A percentile compares a stretch with the other conserved stretches of the same genome.
Conservation (phyloP, 1,139 yeast genomes). For the Candida labiduridarum region DNA sequence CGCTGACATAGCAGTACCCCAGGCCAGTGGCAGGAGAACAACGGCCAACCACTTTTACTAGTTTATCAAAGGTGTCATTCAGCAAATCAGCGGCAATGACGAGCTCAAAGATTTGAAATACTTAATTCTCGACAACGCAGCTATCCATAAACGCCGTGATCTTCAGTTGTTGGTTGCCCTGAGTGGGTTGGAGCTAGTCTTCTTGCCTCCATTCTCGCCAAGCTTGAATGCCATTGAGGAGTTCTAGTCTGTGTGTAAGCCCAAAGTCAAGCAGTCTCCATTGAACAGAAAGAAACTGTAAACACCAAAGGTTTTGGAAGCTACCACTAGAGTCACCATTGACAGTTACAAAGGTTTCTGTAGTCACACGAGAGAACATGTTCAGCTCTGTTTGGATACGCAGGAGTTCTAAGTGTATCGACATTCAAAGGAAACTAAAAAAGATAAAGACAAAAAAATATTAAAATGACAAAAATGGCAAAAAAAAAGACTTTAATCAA, state of each 20-base stretch:
- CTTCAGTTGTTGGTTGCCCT: slow-evolving; percentile 6
- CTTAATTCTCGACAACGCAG: no score
- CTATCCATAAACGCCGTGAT: no score
- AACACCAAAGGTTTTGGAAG: slow-evolving; percentile 4
- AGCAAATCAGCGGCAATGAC: not conserved
- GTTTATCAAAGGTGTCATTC: slow-evolving; percentile 4
- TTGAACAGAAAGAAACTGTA: slow-evolving; percentile 4
- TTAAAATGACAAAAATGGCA: not conserved
- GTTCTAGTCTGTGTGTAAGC: slow-evolving; percentile 9
- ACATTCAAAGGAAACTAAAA: not conserved
- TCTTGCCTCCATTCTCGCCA: slow-evolving; percentile 9
- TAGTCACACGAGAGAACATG: slow-evolving; percentile 1
- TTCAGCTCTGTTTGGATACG: slow-evolving; percentile 1
- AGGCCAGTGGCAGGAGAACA: slow-evolving; percentile 1
- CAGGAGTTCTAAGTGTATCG: not conserved
- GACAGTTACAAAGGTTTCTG: slow-evolving; percentile 7
- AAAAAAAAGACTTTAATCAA: not conserved
- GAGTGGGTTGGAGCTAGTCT: slow-evolving; percentile 8
- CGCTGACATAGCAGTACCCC: not conserved
- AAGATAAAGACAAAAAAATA: not conserved
- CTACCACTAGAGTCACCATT: not conserved
- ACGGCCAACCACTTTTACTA: slow-evolving; percentile 3
- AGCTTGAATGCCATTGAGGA: slow-evolving; percentile 9
- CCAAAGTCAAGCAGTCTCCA: slow-evolving; percentile 4
- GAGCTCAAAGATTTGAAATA: no score